Conservation (phyloP, 2,329 filamentous ascomycete species). For the Cytospora schulzeri region DNA sequence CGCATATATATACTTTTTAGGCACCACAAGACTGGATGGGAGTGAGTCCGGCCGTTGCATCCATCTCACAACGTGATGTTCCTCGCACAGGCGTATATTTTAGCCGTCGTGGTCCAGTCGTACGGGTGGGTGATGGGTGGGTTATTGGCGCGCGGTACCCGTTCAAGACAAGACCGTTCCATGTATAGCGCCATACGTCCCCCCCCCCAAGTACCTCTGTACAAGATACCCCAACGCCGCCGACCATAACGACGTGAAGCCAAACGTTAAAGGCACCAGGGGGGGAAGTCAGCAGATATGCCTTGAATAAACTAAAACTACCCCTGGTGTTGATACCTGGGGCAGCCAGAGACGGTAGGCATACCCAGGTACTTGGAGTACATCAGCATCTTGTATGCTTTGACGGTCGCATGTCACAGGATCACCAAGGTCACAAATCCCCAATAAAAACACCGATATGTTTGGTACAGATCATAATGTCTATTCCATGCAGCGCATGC, state of each 20-base stretch:
- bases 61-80: neutral
- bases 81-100: neutral
- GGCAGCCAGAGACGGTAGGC: too few relatives aligned
- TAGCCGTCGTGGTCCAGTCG: neutral
- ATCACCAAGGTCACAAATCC: neutral
- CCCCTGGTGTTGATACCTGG: too few relatives aligned
- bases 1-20: too few relatives aligned
- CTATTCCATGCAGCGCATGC: slow-evolving; percentile 16
- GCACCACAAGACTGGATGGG: neutral
- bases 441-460: neutral
- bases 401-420: neutral
- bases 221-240: neutral
- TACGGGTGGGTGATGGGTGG: neutral
- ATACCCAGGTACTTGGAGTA: too few relatives aligned
- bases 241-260: neutral
- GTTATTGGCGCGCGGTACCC: neutral
- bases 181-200: neutral
- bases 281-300: neutral
- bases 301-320: neutral
- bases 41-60: neutral
- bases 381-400: too few relatives aligned
- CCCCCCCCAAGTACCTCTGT: neutral
- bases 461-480: slow-evolving; percentile 10
- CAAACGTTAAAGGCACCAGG: neutral
- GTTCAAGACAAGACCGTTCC: neutral